Evolutionary conservation across 129 eudicot species (phyloP), one percentile per base, ranked within the genome.

Genomic region (Logfia minima): DNA sequence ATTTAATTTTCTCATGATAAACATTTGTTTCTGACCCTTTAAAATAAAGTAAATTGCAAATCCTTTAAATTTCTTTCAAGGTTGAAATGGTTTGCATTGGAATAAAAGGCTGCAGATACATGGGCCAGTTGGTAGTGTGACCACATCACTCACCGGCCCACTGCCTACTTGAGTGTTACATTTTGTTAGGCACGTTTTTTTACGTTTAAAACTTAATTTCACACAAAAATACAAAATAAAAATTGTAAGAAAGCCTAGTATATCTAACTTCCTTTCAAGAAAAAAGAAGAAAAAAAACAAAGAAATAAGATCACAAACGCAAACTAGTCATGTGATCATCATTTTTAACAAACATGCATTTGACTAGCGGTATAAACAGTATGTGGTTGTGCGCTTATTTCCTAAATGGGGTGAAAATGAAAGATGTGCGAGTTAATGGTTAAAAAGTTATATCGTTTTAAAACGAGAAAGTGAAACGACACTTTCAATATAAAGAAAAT

Each of bases 141-240:
- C 35, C 0, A 23, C 71, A 67, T 74, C 75, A 66, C 6, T 75
- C 75, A 72, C 65, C 37, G 70, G 52, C 64, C 77, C 51, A 69
- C n/a, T 66, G 69, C 79, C 62, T 21, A 66, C 62, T 78, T 65
- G 24, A n/a, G 45, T 43, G 21, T 21, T 66, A 39, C 35, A 64
- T 52, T 53, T 6, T n/a, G 32, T 71, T 80, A 80, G 80, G 84
- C 80, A 80, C 71, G 56, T 31, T 56, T 80, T 24, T 73, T 80
- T 5, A 41, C 79, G 75, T 80, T 58, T 43, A 6, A 17, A 66
- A 67, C 63, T 19, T 2, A 79, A 48, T 72, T 65, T 51, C 58
- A 53, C 22, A 48, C 5, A 32, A 43, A n/a, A 23, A 16, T 2
- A 35, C 6, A 8, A 56, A 19, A 55, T 5, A 22, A 19, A 45